Conservation (phyloP, 2,329 filamentous ascomycete genomes). For the Gaeumannomyces tritici region DNA sequence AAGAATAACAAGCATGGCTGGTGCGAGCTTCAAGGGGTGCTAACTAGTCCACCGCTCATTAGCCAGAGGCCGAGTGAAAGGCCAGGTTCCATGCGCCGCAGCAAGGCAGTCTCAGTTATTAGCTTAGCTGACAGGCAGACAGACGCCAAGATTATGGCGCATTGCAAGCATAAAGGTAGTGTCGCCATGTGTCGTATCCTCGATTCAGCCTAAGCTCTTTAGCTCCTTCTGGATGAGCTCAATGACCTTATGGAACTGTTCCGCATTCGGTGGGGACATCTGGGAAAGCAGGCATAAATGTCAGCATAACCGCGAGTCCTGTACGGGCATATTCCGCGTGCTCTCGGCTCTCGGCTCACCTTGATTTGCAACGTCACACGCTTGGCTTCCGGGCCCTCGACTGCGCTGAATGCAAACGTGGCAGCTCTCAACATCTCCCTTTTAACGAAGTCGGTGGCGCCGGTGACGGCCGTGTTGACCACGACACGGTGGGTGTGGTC, state of each 20-base stretch:
- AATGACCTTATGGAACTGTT: conserved; percentile 40
- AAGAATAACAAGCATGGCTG: background rate
- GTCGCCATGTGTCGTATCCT: background rate
- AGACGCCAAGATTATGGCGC: background rate
- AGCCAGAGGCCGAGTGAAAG: background rate
- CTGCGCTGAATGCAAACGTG: conserved; percentile 56
- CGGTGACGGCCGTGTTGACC: conserved; percentile 73
- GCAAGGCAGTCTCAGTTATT: background rate
- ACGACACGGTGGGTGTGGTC: conserved; percentile 82
- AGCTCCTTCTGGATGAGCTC: conserved; percentile 41
- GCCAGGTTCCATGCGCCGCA: too few species aligned
- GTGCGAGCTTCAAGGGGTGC: background rate
- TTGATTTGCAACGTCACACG: conserved; percentile 52
- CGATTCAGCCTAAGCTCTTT: background rate
- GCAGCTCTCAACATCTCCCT: conserved; percentile 64
- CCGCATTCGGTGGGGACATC: conserved; percentile 32
- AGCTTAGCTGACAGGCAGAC: background rate
- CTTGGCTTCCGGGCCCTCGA: conserved; percentile 44
- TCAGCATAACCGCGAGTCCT: background rate
- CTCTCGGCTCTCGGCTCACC: conserved; percentile 27
- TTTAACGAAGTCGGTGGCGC: conserved; percentile 70
- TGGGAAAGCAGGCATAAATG: background rate
- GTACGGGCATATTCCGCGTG: conserved; percentile 6
- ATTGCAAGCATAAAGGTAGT: background rate
- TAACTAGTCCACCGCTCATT: background rate